phyloP scores from a whole-genome alignment of 768 basidiomycete genomes.

The Harrya chromipes region DNA sequence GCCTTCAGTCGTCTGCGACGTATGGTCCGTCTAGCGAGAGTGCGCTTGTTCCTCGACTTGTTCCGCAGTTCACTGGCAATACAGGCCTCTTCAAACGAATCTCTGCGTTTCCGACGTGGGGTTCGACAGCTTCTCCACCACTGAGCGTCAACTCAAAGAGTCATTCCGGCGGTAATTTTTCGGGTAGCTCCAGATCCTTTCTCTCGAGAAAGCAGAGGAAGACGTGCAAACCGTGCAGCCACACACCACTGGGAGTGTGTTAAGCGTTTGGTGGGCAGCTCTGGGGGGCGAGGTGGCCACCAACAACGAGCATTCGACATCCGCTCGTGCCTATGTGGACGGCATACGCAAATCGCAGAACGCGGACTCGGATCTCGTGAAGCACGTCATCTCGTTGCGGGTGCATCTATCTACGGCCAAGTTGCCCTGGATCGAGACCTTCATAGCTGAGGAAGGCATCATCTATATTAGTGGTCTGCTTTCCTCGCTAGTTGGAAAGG shows the following conservation, averaged over 20 bases:
- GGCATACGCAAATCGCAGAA: conserved; percentile 53
- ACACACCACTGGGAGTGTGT: conserved; percentile 73
- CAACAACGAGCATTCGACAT: conserved; percentile 40
- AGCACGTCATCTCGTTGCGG: conserved; percentile 77
- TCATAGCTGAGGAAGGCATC: too few species aligned
- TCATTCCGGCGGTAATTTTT: conserved; percentile 41
- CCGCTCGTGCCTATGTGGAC: conserved; percentile 63
- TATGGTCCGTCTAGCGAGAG: conserved; percentile 58
- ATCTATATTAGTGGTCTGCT: conserved; percentile 58
- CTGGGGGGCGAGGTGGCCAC: conserved; percentile 48
- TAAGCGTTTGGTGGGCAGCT: conserved; percentile 74
- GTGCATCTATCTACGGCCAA: conserved; percentile 85
- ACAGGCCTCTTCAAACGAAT: conserved; percentile 61
- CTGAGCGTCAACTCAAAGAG: conserved; percentile 24
- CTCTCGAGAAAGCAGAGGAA: conserved; percentile 30
- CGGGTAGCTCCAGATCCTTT: conserved; percentile 21
- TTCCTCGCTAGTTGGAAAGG: conserved; percentile 60
- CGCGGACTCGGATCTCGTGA: conserved; percentile 60
- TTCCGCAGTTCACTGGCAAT: conserved; percentile 74
- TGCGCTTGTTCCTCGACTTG: conserved; percentile 58
- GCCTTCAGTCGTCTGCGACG: conserved; percentile 41
- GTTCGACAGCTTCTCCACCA: too few species aligned
- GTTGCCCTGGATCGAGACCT: conserved; percentile 73
- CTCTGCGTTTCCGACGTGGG: conserved; percentile 61
- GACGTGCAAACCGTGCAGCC: too few species aligned